Conservation (phyloP, 176 grass and related monocot genomes). For the Tuctoria greenei region DNA sequence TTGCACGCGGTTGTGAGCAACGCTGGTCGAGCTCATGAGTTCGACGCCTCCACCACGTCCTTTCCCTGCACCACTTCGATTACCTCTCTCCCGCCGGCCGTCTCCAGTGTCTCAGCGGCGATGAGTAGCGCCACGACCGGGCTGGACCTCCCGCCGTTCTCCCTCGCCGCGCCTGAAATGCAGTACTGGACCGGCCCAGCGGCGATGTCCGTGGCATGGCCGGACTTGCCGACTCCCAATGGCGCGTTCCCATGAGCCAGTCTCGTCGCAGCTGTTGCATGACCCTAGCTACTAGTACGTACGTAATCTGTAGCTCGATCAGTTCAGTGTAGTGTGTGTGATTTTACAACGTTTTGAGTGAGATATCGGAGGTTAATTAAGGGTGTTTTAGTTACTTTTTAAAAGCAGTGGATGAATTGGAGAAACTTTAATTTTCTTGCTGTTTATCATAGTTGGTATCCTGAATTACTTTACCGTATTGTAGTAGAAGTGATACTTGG, state of each 20-base stretch:
- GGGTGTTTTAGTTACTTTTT: slow-evolving; percentile 13
- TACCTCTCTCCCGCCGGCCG: slow-evolving; percentile 21
- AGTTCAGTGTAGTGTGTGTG: slow-evolving; percentile 33
- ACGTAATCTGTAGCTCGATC: slow-evolving; percentile 28
- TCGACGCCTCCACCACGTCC: slow-evolving; percentile 15
- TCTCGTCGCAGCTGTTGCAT: neutral
- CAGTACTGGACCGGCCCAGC: slow-evolving; percentile 48
- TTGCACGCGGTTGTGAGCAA: slow-evolving; percentile 58
- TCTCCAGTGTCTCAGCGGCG: slow-evolving; percentile 11
- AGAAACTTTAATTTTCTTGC: slow-evolving; percentile 7
- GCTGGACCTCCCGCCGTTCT: slow-evolving; percentile 39
- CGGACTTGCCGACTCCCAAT: slow-evolving; percentile 58
- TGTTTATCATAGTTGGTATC: neutral
- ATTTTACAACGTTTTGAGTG: slow-evolving; percentile 35
- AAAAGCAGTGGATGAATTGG: slow-evolving; percentile 12
- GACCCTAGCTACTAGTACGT: slow-evolving; percentile 25
- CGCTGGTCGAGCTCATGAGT: slow-evolving; percentile 17
- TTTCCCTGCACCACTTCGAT: slow-evolving; percentile 38
- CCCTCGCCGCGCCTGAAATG: slow-evolving; percentile 34
- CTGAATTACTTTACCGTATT: neutral
- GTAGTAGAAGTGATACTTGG: neutral
- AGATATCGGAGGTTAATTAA: slow-evolving; percentile 19
- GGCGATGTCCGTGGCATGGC: slow-evolving; percentile 52
- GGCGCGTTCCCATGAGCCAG: slow-evolving; percentile 43
- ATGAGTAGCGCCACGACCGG: slow-evolving; percentile 22